Base-by-base conservation (phyloP, 495 filamentous ascomycete species). In the Durotheca rogersii region DNA sequence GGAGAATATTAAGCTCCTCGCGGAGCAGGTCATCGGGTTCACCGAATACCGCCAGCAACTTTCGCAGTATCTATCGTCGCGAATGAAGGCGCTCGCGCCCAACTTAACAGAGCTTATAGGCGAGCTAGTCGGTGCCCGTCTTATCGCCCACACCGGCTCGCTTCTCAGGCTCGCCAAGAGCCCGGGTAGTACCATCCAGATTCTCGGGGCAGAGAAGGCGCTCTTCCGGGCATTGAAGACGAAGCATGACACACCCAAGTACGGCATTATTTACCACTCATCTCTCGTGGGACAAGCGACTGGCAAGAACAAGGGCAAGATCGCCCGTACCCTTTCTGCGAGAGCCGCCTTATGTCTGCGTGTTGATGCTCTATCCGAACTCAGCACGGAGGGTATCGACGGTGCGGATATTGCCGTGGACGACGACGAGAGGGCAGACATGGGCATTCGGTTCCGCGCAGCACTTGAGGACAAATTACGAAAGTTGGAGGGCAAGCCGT, bases 181-280 rank as follows among this genome's bases (percentile, higher is more conserved):
- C 66, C 90, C 93, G 47, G 91, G 90, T 70, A 90, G 85, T 63
- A 99, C 93, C 33, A 84, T 99, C 49, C 93, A 99, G 75, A 96
- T 99, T 65, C 81, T 99, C 6, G 93, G 93, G 70, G 93, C 93
- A 47, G 93, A 99, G 74, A 99, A 99, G 78, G 93, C 93, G 3
- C 83, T 99, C 45, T 99, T 99, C 82, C 83, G 93, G 53, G 93
- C 93, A 14, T 75, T 99, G 50, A 99, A 99, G 79, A 99, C 94
- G 12, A 99, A 99, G 77, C 93, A 97, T 68, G 89, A 97, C 64
- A 99, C 93, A 9, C 93, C 93, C 56, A 99, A 99, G 74, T 99
- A 99, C 61, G 93, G 93, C 77, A 81, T 98, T 56, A 95, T 97
- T 69, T 99, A 96, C 74, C 94, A 99, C 71, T 91, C 93, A 14